These are phyloP conservation scores for Juglanconis sp. DNA, from an alignment of 2,329 filamentous ascomycete species.

Conservation along the genomic window DNA sequence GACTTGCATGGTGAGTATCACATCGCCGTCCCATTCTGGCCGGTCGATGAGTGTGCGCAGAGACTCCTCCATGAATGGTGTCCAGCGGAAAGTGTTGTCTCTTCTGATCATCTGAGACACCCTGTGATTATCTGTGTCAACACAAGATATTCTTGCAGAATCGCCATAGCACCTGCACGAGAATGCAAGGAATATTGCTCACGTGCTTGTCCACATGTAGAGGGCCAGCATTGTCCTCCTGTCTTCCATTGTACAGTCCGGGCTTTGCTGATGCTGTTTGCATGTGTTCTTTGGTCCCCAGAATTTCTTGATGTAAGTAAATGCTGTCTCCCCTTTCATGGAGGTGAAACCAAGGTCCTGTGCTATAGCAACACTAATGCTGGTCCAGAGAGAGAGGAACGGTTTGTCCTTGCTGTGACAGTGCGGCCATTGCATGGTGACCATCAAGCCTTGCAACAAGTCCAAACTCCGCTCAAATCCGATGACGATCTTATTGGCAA, in stretches of 20 bases:
- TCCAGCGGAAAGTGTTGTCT: conserved; percentile 55
- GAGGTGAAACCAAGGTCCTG: conserved; percentile 45
- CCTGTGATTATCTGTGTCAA: conserved; percentile 3
- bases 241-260: conserved; percentile 45
- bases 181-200: conserved; percentile 5
- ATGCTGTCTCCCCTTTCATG: conserved; percentile 30
- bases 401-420: conserved; percentile 38
- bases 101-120: conserved; percentile 36
- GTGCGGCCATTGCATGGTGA: conserved; percentile 42
- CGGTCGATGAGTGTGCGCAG: conserved; percentile 43
- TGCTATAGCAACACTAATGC: conserved; percentile 40
- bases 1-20: conserved; percentile 41
- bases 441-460: conserved; percentile 47
- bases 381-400: conserved; percentile 41
- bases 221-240: conserved; percentile 45
- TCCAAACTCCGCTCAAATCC: conserved; percentile 50
- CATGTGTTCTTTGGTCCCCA: conserved; percentile 2
- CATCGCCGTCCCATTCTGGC: conserved; percentile 47
- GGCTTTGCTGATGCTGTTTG: conserved; percentile 19
- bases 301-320: conserved; percentile 31
- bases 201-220: conserved; percentile 42
- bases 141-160: conserved; percentile 1
- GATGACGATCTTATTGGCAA: conserved; percentile 45
- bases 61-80: conserved; percentile 55
- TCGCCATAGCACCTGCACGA: not conserved